Evolutionary conservation across 768 basidiomycete species (phyloP).

Genomic region (Lactarius vividus): DNA sequence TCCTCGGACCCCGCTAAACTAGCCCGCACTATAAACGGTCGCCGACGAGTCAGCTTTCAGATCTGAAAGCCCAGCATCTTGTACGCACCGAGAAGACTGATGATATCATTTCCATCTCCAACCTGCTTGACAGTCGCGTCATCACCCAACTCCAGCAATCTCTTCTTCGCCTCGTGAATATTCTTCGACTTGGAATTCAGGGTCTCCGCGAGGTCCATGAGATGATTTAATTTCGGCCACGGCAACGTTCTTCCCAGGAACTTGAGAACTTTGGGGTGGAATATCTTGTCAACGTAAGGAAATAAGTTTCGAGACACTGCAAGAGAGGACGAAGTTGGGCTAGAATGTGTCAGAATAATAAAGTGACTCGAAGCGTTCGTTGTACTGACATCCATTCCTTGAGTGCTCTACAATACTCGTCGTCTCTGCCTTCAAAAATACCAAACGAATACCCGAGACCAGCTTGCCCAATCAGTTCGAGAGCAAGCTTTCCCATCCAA

Average conservation of each 20-base stretch:
- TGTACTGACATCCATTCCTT: constrained; percentile 23
- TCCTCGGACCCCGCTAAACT: constrained; percentile 37
- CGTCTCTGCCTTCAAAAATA: constrained; percentile 2
- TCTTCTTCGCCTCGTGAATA: constrained; percentile 40
- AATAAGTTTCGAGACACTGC: not conserved
- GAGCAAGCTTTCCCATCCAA: constrained; percentile 28
- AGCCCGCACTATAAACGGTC: constrained; percentile 36
- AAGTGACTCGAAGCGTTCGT: too few relatives aligned
- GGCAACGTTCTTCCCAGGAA: constrained; percentile 37
- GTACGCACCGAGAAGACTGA: constrained; percentile 45
- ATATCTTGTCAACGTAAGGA: constrained; percentile 16
- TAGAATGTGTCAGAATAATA: not conserved
- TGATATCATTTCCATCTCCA: constrained; percentile 43
- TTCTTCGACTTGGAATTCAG: constrained; percentile 38
- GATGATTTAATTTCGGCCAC: constrained; percentile 32
- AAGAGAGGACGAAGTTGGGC: constrained; percentile 21
- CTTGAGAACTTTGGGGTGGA: constrained; percentile 32
- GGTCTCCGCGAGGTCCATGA: constrained; percentile 37
- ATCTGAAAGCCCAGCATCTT: not conserved
- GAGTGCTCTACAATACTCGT: constrained; percentile 7
- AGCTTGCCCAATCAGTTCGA: constrained; percentile 30
- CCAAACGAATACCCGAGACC: constrained; percentile 30
- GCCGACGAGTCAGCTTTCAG: not conserved
- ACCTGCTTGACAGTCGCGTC: constrained; percentile 35
- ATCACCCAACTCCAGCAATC: constrained; percentile 37